A percentile compares a stretch with the other conserved stretches of the same genome.
These are phyloP conservation scores for Penicillium parvum DNA, from an alignment of 495 filamentous ascomycete species.

Conservation along the genomic window DNA sequence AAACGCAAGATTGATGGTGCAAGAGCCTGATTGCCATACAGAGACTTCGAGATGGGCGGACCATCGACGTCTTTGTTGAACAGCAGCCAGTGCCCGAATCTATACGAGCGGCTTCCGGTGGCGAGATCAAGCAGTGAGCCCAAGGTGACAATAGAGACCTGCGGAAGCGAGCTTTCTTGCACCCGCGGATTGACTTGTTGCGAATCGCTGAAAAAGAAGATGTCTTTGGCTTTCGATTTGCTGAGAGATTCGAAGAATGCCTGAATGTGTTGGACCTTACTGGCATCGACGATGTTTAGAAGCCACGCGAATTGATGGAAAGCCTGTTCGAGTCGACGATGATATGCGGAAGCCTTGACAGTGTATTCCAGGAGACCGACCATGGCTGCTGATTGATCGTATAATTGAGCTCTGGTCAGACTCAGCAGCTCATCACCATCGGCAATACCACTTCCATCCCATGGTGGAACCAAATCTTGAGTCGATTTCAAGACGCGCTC, in stretches of 20 bases:
- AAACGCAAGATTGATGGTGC: constrained; percentile 56
- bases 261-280: constrained; percentile 36
- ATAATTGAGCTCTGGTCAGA: constrained; percentile 29
- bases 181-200: constrained; percentile 10
- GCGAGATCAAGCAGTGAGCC: constrained; percentile 51
- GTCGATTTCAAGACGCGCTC: constrained; percentile 31
- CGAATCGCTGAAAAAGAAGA: constrained; percentile 21
- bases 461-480: constrained; percentile 35
- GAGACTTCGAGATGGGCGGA: constrained; percentile 43
- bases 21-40: constrained; percentile 46
- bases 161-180: constrained; percentile 34
- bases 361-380: constrained; percentile 36
- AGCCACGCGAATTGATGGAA: constrained; percentile 32
- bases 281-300: constrained; percentile 35
- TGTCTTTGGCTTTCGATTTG: constrained; percentile 9
- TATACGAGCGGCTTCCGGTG: constrained; percentile 40
- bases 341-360: constrained; percentile 23
- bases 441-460: constrained; percentile 21
- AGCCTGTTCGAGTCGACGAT: constrained; percentile 25
- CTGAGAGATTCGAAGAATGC: constrained; percentile 30
- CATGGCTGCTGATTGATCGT: constrained; percentile 35
- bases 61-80: constrained; percentile 54
- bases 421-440: constrained; percentile 18
- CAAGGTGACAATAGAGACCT: constrained; percentile 45
- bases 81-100: constrained; percentile 54